Percentiles rank a stretch among this genome's conserved stretches.
These are phyloP conservation scores for Acorus calamus DNA, from an alignment of 106 monocot species.

Conservation along the genomic window DNA sequence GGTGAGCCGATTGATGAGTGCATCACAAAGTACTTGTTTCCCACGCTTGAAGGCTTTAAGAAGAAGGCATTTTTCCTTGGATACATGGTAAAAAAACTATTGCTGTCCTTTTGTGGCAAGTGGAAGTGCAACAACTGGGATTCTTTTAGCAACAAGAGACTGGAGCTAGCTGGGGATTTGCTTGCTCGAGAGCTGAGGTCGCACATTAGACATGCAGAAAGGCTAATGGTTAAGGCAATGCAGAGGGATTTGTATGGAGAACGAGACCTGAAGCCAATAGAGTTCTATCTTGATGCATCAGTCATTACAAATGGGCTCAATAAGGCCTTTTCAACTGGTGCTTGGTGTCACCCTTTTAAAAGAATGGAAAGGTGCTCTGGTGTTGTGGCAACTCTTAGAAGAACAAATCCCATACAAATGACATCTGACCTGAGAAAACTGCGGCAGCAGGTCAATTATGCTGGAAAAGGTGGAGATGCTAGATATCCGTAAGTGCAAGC, in stretches of 20 bases:
- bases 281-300: conserved; percentile 69
- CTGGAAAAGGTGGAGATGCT: conserved; percentile 91
- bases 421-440: conserved; percentile 83
- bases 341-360: conserved; percentile 82
- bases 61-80: conserved; percentile 75
- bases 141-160: conserved; percentile 94
- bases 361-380: conserved; percentile 58
- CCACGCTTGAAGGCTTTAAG: conserved; percentile 36
- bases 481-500: conserved; percentile 86
- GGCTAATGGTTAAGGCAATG: conserved; percentile 66
- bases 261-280: conserved; percentile 42
- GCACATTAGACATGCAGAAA: conserved; percentile 76
- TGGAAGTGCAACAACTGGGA: conserved; percentile 74
- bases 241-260: conserved; percentile 77
- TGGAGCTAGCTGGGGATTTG: conserved; percentile 71
- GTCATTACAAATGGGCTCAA: conserved; percentile 79
- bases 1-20: conserved; percentile 68
- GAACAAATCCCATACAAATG: conserved; percentile 81
- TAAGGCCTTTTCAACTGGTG: conserved; percentile 78
- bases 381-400: conserved; percentile 72
- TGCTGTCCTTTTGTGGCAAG: conserved; percentile 60
- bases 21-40: conserved; percentile 59
- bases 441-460: conserved; percentile 73
- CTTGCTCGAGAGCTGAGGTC: conserved; percentile 57
- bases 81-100: conserved; percentile 78